These are phyloP conservation scores for Sungouiella thailandica DNA, from an alignment of 805 yeast species.

Conservation along the genomic window DNA sequence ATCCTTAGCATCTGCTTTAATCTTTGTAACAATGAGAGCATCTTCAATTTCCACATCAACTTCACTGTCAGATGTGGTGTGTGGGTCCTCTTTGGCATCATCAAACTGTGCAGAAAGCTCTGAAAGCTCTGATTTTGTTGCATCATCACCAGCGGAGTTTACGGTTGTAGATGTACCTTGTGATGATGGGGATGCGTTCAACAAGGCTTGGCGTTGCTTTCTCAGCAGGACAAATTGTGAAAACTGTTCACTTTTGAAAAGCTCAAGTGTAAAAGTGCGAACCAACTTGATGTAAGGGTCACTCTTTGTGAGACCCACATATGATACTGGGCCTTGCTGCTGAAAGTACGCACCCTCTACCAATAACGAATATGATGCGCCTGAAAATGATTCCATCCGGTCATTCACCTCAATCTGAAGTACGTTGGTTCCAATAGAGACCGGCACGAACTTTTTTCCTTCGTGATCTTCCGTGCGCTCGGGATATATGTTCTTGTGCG, in stretches of 20 bases:
- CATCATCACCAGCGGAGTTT: not conserved
- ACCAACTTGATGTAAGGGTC: conserved; percentile 36
- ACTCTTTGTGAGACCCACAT: conserved; percentile 35
- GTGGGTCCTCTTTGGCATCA: not conserved
- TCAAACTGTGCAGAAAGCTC: not conserved
- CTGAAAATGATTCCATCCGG: conserved; percentile 26
- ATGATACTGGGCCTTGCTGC: conserved; percentile 36
- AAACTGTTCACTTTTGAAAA: conserved; percentile 32
- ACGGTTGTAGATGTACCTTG: not conserved
- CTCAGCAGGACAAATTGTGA: conserved; percentile 15
- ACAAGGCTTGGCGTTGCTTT: conserved; percentile 1
- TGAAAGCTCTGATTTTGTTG: conserved; percentile 1
- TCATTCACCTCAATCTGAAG: conserved; percentile 31
- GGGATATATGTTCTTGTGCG: conserved; percentile 1
- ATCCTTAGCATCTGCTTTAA: conserved; percentile 9
- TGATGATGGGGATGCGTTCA: conserved; percentile 1
- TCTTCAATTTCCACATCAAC: conserved; percentile 23
- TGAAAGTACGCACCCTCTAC: conserved; percentile 38
- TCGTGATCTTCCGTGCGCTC: not conserved
- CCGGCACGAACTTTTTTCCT: conserved; percentile 17
- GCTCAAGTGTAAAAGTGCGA: conserved; percentile 29
- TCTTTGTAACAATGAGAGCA: conserved; percentile 24
- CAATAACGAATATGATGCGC: conserved; percentile 30
- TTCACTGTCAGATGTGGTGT: conserved; percentile 8
- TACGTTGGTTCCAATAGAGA: conserved; percentile 32